phyloP scores from a whole-genome alignment of 257 asterid genomes.

The Ajuga chamaepitys region DNA sequence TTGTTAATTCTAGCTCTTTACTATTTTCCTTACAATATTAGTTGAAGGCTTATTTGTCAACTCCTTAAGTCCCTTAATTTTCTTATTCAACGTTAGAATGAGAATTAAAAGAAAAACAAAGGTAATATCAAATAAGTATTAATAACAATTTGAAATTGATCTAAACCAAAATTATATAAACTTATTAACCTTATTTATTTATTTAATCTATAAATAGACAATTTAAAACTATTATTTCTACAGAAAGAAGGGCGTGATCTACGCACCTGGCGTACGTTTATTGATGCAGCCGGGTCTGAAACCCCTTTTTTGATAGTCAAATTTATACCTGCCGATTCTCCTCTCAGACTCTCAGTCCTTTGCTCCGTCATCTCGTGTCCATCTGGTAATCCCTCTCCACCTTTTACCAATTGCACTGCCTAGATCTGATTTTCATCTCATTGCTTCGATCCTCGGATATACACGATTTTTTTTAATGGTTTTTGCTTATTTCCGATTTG shows the following conservation, averaged over 20 bases:
- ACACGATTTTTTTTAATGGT: neutral
- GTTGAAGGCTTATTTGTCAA: too few relatives aligned
- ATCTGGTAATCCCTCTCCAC: slow-evolving; percentile 21
- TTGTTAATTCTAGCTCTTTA: too few relatives aligned
- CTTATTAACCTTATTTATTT: too few relatives aligned
- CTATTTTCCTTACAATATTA: too few relatives aligned
- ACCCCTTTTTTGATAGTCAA: slow-evolving; percentile 9
- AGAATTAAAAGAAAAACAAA: too few relatives aligned
- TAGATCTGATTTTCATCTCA: slow-evolving; percentile 4
- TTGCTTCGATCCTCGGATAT: slow-evolving; percentile 8
- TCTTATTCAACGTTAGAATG: too few relatives aligned
- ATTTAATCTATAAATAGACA: too few relatives aligned
- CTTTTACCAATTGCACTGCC: neutral
- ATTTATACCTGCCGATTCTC: neutral
- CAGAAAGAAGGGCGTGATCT: neutral
- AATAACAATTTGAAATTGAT: too few relatives aligned
- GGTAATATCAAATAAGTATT: too few relatives aligned
- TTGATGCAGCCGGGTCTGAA: neutral
- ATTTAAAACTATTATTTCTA: neutral
- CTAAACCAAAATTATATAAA: too few relatives aligned
- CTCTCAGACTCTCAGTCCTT: neutral
- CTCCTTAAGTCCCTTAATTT: too few relatives aligned
- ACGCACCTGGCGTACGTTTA: slow-evolving; percentile 17
- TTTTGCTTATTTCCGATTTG: neutral
- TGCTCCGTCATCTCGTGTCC: slow-evolving; percentile 3